Evolutionary conservation across 2,329 filamentous ascomycete genomes (phyloP).

Genomic region (Ophiocordyceps camponoti-saundersi): DNA sequence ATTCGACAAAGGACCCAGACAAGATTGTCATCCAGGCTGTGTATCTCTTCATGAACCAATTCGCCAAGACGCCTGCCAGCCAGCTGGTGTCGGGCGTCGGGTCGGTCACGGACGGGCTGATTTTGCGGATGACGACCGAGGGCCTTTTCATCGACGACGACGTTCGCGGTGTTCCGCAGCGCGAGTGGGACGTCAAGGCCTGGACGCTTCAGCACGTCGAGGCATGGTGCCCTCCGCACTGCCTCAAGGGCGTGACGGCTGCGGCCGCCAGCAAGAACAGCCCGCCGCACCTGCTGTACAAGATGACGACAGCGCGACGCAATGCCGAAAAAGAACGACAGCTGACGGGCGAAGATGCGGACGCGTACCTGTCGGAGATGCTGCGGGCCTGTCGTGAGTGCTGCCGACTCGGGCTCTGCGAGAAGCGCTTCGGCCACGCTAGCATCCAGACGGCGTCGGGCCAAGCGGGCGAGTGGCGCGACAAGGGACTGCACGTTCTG

Average conservation of each 20-base stretch:
- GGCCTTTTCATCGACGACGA: constrained; percentile 97
- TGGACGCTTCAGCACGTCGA: constrained; percentile 93
- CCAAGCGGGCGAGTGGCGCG: constrained; percentile 36
- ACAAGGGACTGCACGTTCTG: constrained; percentile 41
- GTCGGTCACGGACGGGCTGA: constrained; percentile 77
- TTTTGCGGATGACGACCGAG: constrained; percentile 82
- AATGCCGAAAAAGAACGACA: constrained; percentile 23
- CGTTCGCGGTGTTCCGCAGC: constrained; percentile 73
- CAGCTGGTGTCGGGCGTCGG: constrained; percentile 75
- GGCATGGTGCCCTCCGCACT: constrained; percentile 62
- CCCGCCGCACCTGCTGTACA: constrained; percentile 27
- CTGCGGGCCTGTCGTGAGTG: constrained; percentile 46
- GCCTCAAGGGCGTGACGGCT: constrained; percentile 24
- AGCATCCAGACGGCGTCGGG: constrained; percentile 20
- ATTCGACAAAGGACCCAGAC: constrained; percentile 77
- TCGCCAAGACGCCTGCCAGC: constrained; percentile 74
- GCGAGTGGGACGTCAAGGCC: constrained; percentile 97
- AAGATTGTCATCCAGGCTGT: constrained; percentile 94
- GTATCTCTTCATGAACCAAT: constrained; percentile 81
- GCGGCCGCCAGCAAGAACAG: constrained; percentile 20
- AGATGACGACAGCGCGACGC: constrained; percentile 28
- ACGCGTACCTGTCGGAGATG: constrained; percentile 45
- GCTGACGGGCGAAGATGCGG: constrained; percentile 47
- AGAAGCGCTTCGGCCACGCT: constrained; percentile 25
- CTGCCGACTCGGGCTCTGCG: constrained; percentile 37